Conservation (phyloP, 176 grass and related monocot species). For the Bromus sterilis region DNA sequence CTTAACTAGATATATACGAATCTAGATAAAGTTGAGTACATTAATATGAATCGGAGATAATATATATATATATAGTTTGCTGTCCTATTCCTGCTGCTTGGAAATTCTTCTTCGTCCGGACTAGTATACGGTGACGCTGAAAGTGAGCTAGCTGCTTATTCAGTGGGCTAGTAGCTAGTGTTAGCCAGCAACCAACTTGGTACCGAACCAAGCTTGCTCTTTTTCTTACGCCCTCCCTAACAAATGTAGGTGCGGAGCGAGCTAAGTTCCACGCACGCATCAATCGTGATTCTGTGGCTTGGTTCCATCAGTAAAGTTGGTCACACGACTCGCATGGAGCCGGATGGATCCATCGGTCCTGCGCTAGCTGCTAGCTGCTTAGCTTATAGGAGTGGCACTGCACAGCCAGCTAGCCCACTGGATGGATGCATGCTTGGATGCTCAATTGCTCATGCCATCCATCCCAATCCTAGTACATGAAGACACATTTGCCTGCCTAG, state of each 20-base stretch:
- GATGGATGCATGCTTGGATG: too few relatives aligned
- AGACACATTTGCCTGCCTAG: not conserved
- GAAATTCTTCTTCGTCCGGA: not conserved
- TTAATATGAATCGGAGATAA: too few relatives aligned
- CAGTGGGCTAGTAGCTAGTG: not conserved
- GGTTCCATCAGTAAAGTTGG: constrained; percentile 25
- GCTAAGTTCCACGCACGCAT: constrained; percentile 23
- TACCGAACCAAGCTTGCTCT: not conserved
- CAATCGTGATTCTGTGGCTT: not conserved
- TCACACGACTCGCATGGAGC: constrained; percentile 33
- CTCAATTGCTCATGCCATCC: not conserved
- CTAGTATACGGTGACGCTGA: not conserved
- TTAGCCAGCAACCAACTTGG: constrained; percentile 5
- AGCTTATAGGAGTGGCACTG: not conserved
- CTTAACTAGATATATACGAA: too few relatives aligned
- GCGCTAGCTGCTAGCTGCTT: not conserved
- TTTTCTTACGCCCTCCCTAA: not conserved
- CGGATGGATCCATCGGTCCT: not conserved
- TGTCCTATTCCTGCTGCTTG: not conserved
- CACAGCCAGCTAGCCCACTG: not conserved
- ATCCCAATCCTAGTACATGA: not conserved
- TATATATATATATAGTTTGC: not conserved
- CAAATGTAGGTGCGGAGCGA: constrained; percentile 21
- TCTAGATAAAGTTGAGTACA: too few relatives aligned
- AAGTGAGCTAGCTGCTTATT: not conserved